A percentile compares a stretch with the other conserved stretches of the same genome.
Conservation (phyloP, 176 grass and related monocot species). For the Aegilops umbellulata region DNA sequence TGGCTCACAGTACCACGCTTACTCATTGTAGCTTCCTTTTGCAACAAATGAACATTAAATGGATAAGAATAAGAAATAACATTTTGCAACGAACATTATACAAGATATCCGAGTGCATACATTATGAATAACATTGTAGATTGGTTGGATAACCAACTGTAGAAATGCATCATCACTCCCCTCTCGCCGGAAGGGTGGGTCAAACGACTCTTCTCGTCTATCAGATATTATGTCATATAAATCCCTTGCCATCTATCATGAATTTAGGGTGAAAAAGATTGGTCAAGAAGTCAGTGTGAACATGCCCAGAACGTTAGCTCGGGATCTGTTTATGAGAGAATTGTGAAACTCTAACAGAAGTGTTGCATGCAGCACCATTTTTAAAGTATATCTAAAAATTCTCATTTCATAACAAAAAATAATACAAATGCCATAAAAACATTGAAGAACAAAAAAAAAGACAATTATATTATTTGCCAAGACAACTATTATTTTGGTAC, state of each 20-base stretch:
- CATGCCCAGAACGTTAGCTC: background rate
- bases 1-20: slow-evolving; percentile 76
- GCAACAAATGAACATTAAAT: slow-evolving; percentile 38
- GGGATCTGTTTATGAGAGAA: slow-evolving; percentile 1
- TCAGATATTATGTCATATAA: slow-evolving; percentile 51
- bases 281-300: background rate
- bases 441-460: background rate
- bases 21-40: slow-evolving; percentile 70
- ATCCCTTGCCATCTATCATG: slow-evolving; percentile 76
- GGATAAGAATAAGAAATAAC: slow-evolving; percentile 1
- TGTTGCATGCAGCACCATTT: background rate
- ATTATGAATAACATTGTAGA: slow-evolving; percentile 66
- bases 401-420: background rate
- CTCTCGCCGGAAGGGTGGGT: slow-evolving; percentile 38
- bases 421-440: background rate
- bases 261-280: slow-evolving; percentile 14
- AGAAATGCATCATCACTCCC: slow-evolving; percentile 61
- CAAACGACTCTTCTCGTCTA: slow-evolving; percentile 14
- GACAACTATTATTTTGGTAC: background rate
- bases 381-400: background rate
- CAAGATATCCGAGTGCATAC: slow-evolving; percentile 43
- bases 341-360: slow-evolving; percentile 5
- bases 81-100: background rate
- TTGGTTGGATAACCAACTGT: slow-evolving; percentile 63
- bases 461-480: background rate